Conservation (phyloP, 2,329 filamentous ascomycete species). For the Chaetomium sp. region DNA sequence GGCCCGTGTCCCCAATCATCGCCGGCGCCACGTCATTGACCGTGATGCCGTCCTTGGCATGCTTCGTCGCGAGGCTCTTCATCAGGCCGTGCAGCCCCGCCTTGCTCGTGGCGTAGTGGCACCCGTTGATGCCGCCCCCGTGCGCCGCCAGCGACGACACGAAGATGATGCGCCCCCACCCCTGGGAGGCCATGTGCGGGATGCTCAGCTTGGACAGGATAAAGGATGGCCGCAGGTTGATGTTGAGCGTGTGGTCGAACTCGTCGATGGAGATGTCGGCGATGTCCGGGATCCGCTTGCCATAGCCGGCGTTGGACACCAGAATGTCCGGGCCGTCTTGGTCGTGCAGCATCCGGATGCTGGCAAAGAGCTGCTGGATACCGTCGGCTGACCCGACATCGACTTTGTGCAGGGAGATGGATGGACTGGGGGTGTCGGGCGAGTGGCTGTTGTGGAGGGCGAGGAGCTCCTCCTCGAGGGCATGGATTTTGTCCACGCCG, state of each 20-base stretch:
- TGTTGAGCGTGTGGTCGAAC: slow-evolving; percentile 63
- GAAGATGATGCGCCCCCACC: slow-evolving; percentile 66
- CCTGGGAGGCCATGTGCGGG: slow-evolving; percentile 59
- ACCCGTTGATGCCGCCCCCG: slow-evolving; percentile 66
- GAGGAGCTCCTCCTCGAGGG: slow-evolving; percentile 48
- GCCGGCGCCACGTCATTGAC: slow-evolving; percentile 70
- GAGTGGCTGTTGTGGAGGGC: slow-evolving; percentile 33
- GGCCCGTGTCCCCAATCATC: slow-evolving; percentile 66
- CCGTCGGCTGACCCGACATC: slow-evolving; percentile 58
- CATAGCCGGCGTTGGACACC: slow-evolving; percentile 67
- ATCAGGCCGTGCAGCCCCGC: slow-evolving; percentile 66
- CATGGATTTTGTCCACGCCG: slow-evolving; percentile 50
- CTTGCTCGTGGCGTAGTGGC: slow-evolving; percentile 62
- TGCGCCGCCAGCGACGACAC: slow-evolving; percentile 65
- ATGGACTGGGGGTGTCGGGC: background rate
- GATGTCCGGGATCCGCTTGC: slow-evolving; percentile 59
- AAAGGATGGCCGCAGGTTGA: slow-evolving; percentile 65
- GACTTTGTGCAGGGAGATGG: slow-evolving; percentile 51
- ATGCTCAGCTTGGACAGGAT: slow-evolving; percentile 62
- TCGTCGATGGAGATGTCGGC: slow-evolving; percentile 64
- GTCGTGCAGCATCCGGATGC: slow-evolving; percentile 56
- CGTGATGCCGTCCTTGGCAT: slow-evolving; percentile 63
- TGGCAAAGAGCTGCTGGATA: slow-evolving; percentile 55
- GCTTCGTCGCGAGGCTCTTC: slow-evolving; percentile 62
- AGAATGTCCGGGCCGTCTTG: slow-evolving; percentile 61